phyloP scores from a whole-genome alignment of 2,329 filamentous ascomycete genomes.

The Colletotrichum abscissum region DNA sequence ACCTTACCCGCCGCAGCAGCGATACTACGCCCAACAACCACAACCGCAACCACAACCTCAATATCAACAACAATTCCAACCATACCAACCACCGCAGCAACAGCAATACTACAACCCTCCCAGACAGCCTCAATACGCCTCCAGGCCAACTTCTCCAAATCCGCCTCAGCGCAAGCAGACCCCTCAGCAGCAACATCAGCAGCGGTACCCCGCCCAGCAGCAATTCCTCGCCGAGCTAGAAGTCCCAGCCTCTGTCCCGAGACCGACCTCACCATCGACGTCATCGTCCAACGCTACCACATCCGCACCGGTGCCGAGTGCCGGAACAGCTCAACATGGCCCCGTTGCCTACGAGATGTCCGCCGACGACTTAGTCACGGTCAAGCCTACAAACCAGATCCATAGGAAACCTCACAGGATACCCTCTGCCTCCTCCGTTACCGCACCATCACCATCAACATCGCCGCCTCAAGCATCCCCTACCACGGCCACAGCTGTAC shows the following conservation, averaged over 20 bases:
- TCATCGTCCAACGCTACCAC: not conserved
- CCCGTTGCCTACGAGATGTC: constrained; percentile 25
- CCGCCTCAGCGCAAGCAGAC: not conserved
- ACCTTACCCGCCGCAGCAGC: constrained; percentile 28
- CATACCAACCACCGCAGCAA: constrained; percentile 24
- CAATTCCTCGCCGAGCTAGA: constrained; percentile 36
- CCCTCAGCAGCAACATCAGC: not conserved
- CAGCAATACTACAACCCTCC: constrained; percentile 26
- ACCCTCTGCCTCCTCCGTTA: not conserved
- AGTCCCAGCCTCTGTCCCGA: not conserved
- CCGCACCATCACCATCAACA: not conserved
- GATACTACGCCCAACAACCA: constrained; percentile 15
- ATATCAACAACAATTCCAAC: not conserved
- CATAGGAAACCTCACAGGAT: not conserved
- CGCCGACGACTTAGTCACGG: constrained; percentile 1
- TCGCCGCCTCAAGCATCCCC: not conserved
- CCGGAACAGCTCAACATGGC: not conserved
- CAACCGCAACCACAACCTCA: constrained; percentile 4
- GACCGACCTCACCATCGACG: constrained; percentile 12
- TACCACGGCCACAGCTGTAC: not conserved
- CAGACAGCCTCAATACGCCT: constrained; percentile 22
- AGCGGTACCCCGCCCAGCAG: constrained; percentile 13
- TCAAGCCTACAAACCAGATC: not conserved
- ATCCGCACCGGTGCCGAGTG: not conserved
- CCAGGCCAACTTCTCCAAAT: not conserved